These are phyloP conservation scores for Asterionellopsis glacialis DNA, from an alignment of 108 stramenopile genomes.

Conservation along the genomic window DNA sequence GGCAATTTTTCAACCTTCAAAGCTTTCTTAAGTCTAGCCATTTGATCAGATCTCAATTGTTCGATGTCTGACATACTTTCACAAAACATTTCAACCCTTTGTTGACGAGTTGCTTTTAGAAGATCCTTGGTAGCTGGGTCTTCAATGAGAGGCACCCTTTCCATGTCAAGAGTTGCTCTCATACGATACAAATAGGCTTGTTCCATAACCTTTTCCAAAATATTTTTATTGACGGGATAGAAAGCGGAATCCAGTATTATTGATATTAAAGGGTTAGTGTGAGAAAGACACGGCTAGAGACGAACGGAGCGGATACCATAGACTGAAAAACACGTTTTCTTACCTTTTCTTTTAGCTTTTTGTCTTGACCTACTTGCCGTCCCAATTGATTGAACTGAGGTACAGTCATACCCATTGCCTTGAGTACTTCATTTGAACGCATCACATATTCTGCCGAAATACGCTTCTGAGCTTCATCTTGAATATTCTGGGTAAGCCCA, in stretches of 20 bases:
- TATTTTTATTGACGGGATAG: neutral
- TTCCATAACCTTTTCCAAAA: conserved; percentile 43
- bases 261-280: neutral
- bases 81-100: conserved; percentile 58
- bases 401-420: conserved; percentile 56
- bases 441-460: conserved; percentile 36
- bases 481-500: neutral
- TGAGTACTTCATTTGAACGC: conserved; percentile 44
- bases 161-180: conserved; percentile 48
- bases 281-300: neutral
- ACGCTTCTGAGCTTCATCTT: conserved; percentile 9
- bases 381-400: conserved; percentile 65
- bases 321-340: neutral
- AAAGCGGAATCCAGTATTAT: neutral
- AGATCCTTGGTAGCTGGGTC: conserved; percentile 35
- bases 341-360: conserved; percentile 47
- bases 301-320: neutral
- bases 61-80: conserved; percentile 57
- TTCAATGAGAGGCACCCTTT: conserved; percentile 47
- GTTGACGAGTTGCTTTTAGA: conserved; percentile 21
- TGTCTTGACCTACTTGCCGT: conserved; percentile 35
- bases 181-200: conserved; percentile 77
- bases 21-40: conserved; percentile 30
- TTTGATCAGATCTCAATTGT: conserved; percentile 53
- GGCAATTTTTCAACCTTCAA: conserved; percentile 52